These are phyloP conservation scores for Sclerotinia sclerotiorum DNA, from an alignment of 2,329 filamentous ascomycete species.

Conservation along the genomic window DNA sequence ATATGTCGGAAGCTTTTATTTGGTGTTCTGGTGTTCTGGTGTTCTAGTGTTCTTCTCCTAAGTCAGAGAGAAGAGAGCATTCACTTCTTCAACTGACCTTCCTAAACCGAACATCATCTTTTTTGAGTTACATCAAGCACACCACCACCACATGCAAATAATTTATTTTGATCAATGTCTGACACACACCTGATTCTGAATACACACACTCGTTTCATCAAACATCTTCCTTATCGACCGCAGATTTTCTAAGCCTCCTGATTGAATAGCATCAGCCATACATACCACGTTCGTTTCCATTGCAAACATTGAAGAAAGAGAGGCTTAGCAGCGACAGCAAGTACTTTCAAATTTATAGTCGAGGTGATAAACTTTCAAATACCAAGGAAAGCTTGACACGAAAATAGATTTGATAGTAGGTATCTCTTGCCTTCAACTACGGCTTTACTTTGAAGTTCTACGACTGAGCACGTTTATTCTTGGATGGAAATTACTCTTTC, in stretches of 20 bases:
- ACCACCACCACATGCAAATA: slow-evolving; percentile 8
- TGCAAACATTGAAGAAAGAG: background rate
- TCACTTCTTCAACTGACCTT: slow-evolving; percentile 7
- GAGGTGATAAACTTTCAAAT: background rate
- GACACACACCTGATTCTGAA: background rate
- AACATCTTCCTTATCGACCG: background rate
- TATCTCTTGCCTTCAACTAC: background rate
- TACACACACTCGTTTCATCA: background rate
- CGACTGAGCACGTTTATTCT: background rate
- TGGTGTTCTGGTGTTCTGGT: background rate
- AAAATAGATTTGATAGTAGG: background rate
- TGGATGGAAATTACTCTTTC: background rate
- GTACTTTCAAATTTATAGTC: background rate
- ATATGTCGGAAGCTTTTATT: slow-evolving; percentile 1
- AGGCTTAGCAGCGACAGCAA: background rate
- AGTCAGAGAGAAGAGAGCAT: slow-evolving; percentile 10
- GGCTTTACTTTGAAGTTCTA: background rate
- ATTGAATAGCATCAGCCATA: background rate
- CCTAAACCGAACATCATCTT: background rate
- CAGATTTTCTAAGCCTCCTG: background rate
- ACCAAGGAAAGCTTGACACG: background rate
- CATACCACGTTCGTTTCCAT: background rate
- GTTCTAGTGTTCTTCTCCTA: background rate
- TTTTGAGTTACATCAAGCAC: slow-evolving; percentile 13
- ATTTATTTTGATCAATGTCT: slow-evolving; percentile 10